These are phyloP conservation scores for Biscutella laevigata DNA, from an alignment of 441 rosid species.

Conservation along the genomic window DNA sequence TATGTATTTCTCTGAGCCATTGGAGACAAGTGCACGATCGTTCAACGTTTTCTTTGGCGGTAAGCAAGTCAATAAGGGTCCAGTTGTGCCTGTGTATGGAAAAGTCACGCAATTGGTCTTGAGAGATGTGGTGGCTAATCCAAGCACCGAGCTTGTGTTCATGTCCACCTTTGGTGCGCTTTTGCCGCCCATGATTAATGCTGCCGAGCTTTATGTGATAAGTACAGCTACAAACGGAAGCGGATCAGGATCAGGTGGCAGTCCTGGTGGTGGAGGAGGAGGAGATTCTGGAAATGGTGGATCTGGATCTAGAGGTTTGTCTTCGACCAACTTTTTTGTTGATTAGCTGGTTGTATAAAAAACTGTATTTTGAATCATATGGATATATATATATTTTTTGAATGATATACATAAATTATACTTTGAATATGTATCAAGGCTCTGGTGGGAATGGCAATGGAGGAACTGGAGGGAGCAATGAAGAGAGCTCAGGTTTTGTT, in stretches of 20 bases:
- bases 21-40: conserved; percentile 20
- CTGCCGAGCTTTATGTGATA: conserved; percentile 36
- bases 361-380: no score
- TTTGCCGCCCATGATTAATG: conserved; percentile 46
- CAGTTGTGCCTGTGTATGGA: conserved; percentile 31
- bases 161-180: conserved; percentile 24
- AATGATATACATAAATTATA: no score
- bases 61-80: background rate
- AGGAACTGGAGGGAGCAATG: background rate
- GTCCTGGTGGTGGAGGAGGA: background rate
- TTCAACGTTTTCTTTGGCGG: conserved; percentile 23
- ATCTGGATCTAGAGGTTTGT: background rate
- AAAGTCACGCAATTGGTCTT: conserved; percentile 16
- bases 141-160: conserved; percentile 25
- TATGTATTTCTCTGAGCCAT: conserved; percentile 49
- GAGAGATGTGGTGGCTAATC: conserved; percentile 24
- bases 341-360: no score
- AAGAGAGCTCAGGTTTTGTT: conserved; percentile 2
- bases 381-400: no score
- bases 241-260: background rate
- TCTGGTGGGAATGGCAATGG: background rate
- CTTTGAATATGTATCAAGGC: no score
- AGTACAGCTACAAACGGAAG: conserved; percentile 18
- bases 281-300: background rate
- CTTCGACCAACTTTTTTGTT: no score